A percentile compares a stretch with the other conserved stretches of the same genome.
Evolutionary conservation across 2,329 filamentous ascomycete genomes (phyloP).

Genomic region (Trichophyton mentagrophytes): DNA sequence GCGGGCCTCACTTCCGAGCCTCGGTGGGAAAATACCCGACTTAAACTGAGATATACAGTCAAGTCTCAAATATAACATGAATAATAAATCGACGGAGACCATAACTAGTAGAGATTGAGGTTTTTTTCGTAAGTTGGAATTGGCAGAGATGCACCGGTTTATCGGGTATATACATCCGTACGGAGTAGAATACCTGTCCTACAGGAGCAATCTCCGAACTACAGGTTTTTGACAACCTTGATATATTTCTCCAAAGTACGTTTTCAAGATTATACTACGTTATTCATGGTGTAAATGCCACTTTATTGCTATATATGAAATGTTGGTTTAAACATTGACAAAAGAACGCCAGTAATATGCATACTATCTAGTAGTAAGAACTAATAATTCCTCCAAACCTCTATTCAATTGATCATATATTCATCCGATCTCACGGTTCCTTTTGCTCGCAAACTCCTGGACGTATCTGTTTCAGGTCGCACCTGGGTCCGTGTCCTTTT

Average conservation of each 20-base stretch:
- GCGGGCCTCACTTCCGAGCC: slow-evolving; percentile 1
- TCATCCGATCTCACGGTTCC: neutral
- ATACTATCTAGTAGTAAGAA: neutral
- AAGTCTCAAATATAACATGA: neutral
- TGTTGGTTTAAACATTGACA: neutral
- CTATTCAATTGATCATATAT: neutral
- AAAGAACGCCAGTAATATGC: slow-evolving; percentile 1
- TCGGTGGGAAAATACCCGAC: neutral
- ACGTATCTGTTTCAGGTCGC: neutral
- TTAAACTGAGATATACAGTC: neutral
- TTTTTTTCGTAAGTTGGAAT: neutral
- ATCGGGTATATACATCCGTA: too few relatives aligned
- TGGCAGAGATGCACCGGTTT: too few relatives aligned
- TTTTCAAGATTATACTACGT: neutral
- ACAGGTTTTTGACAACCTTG: too few relatives aligned
- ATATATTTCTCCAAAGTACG: too few relatives aligned
- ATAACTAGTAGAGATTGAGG: neutral
- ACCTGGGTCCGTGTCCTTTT: neutral
- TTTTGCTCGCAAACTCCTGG: too few relatives aligned
- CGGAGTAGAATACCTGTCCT: too few relatives aligned
- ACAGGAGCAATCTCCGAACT: too few relatives aligned
- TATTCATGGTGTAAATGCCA: neutral
- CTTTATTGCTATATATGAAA: neutral
- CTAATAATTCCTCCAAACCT: neutral
- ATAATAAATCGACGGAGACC: neutral